Conservation (phyloP, 495 filamentous ascomycete genomes). For the Aspergillus biplanus region DNA sequence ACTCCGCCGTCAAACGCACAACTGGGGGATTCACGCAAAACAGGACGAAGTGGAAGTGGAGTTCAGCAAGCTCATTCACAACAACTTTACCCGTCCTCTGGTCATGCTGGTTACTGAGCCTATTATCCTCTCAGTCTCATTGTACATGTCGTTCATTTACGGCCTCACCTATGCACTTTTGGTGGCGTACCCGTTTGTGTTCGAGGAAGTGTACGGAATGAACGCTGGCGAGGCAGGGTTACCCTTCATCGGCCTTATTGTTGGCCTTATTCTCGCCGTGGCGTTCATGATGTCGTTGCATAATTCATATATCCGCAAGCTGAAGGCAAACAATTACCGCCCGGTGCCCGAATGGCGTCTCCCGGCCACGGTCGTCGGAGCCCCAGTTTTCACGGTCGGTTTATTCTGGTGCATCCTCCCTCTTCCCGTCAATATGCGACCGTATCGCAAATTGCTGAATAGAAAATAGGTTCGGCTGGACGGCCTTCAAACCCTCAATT, state of each 20-base stretch:
- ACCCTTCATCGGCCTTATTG: slow-evolving; percentile 43
- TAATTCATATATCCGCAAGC: slow-evolving; percentile 31
- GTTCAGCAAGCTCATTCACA: slow-evolving; percentile 37
- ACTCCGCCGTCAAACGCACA: slow-evolving; percentile 44
- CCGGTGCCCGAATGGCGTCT: slow-evolving; percentile 48
- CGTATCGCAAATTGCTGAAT: slow-evolving; percentile 56
- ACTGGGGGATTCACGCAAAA: slow-evolving; percentile 53
- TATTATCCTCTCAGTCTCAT: slow-evolving; percentile 47
- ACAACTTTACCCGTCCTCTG: slow-evolving; percentile 48
- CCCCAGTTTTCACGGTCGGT: slow-evolving; percentile 52
- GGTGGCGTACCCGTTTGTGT: slow-evolving; percentile 36
- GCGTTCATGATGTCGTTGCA: slow-evolving; percentile 35
- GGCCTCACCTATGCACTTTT: slow-evolving; percentile 40
- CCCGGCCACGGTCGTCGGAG: slow-evolving; percentile 52
- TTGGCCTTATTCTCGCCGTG: slow-evolving; percentile 37
- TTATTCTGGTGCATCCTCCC: slow-evolving; percentile 50
- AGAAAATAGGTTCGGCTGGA: slow-evolving; percentile 64
- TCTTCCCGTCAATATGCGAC: slow-evolving; percentile 46
- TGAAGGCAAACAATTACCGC: slow-evolving; percentile 36
- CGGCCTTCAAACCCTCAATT: slow-evolving; percentile 36
- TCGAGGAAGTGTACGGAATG: slow-evolving; percentile 43
- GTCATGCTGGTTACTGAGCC: slow-evolving; percentile 49
- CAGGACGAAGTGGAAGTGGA: slow-evolving; percentile 52
- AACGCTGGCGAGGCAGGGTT: slow-evolving; percentile 38
- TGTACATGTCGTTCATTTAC: slow-evolving; percentile 52